Evolutionary conservation across 768 basidiomycete species (phyloP), one percentile per base, ranked within the genome.

Genomic region (Amanita fuliginea): DNA sequence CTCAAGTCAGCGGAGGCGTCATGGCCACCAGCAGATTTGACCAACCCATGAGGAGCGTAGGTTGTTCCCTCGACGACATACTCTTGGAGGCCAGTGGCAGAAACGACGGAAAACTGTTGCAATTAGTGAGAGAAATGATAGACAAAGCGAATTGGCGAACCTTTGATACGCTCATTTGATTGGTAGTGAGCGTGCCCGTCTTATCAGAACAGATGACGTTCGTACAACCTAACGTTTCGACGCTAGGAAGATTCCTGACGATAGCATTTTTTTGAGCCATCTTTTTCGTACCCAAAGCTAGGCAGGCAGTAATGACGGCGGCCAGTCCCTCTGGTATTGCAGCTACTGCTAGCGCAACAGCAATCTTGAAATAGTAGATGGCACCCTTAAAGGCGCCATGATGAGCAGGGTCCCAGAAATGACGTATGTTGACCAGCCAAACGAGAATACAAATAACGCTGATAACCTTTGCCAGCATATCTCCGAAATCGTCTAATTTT

Each of bases 201-300:
- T 99, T 99, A 69, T 99, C 95, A 3, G 92, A 94, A 65, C 95
- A 99, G 57, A 99, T 98, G 43, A 99, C 92, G 62, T 96, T 97
- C 37, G 94, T 96, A 70, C 93, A 94, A 0, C 95, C 95, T 6
- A 99, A 74, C 34, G 95, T 98, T 69, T 99, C 95, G 28, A 99
- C 96, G 54, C 87, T 91, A 6, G 95, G 96, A 54, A 99, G 70
- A 64, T 95, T 94, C 58, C 94, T 73, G 47, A 99, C 95, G 59
- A 99, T 99, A 1, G 95, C 95, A 54, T 97, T 96, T 69, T 94
- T 88, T 72, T 96, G 88, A 0, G 95, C 94, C 95, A 99, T 99
- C 67, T 96, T 97, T 72, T 96, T 93, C 14, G 95, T 97, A 16
- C 95, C 96, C 11, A 99, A 75, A 8, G 96, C 94, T 34, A 99